Conservation (phyloP, 176 grass and related monocot genomes). For the Puccinellia tenuiflora region DNA sequence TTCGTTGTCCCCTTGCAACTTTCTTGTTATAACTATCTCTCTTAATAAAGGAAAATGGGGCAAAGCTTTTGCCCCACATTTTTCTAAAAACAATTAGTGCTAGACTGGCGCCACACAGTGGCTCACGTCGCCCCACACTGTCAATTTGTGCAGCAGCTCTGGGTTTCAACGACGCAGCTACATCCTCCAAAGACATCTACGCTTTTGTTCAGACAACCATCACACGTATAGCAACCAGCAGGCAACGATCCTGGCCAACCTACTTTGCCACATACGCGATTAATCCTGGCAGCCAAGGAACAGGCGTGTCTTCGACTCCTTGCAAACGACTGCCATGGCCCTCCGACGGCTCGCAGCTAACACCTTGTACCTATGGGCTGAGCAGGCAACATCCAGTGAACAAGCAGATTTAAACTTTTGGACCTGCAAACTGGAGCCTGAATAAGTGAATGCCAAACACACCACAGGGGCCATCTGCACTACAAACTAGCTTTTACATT, state of each 20-base stretch:
- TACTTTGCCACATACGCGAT: no score
- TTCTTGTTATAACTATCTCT: no score
- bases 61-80: no score
- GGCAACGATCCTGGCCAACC: no score
- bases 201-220: neutral
- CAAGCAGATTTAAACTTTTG: neutral
- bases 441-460: neutral
- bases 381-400: neutral
- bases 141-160: neutral
- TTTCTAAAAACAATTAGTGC: no score
- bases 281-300: no score
- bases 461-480: neutral
- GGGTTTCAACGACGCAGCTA: neutral
- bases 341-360: neutral
- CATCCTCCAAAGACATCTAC: neutral
- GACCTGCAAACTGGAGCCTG: neutral
- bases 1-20: no score
- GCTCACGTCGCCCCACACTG: neutral
- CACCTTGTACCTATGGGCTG: neutral
- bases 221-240: no score
- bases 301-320: no score
- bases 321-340: no score
- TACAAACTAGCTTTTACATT: neutral
- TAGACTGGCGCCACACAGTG: neutral
- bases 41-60: no score